Evolutionary conservation across 2,329 filamentous ascomycete genomes (phyloP).

Genomic region (Exophiala sp.): DNA sequence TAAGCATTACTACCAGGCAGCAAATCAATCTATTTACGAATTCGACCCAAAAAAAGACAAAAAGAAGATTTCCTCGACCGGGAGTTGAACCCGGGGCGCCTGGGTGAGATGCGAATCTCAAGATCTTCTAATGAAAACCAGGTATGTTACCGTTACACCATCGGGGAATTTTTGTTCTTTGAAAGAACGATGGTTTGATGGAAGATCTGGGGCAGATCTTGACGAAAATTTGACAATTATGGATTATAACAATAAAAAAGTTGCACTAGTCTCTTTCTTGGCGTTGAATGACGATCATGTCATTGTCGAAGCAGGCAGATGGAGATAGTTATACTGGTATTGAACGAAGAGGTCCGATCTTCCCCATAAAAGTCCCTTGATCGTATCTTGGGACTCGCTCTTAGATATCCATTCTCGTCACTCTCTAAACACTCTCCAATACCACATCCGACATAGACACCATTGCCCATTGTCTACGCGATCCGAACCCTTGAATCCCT

Average conservation of each 20-base stretch:
- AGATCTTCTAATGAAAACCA: neutral
- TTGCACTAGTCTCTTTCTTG: neutral
- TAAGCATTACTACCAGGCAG: too few relatives aligned
- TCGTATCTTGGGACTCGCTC: neutral
- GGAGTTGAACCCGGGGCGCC: constrained; percentile 17
- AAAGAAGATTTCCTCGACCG: constrained; percentile 10
- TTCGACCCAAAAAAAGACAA: neutral
- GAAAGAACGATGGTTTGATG: too few relatives aligned
- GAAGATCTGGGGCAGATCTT: too few relatives aligned
- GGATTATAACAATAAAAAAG: too few relatives aligned
- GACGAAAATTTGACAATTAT: too few relatives aligned
- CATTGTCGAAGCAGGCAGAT: neutral
- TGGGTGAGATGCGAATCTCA: constrained; percentile 5
- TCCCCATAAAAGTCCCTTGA: neutral
- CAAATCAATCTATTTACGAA: too few relatives aligned
- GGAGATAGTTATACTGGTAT: neutral
- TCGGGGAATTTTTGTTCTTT: neutral
- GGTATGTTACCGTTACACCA: constrained; percentile 18
- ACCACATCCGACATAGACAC: neutral
- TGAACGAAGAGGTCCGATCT: neutral
- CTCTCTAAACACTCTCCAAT: neutral
- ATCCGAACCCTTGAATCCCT: neutral
- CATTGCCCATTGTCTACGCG: neutral
- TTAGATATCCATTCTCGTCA: neutral
- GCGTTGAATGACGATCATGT: too few relatives aligned